phyloP scores from a whole-genome alignment of 768 basidiomycete species.

The Psilocybe cyanescens region DNA sequence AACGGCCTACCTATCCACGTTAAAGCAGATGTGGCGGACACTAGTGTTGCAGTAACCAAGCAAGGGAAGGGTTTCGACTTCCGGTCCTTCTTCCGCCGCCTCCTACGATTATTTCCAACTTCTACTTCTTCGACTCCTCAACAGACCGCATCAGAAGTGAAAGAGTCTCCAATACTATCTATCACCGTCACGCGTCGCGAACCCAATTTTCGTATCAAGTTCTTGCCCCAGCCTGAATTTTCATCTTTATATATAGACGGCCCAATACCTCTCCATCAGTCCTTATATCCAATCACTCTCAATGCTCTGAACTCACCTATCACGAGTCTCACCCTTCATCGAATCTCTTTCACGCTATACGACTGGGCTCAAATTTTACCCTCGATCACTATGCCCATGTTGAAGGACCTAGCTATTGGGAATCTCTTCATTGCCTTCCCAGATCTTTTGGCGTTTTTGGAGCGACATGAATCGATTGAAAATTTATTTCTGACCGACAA shows the following conservation, averaged over 20 bases:
- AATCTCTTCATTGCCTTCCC: constrained; percentile 19
- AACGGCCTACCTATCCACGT: neutral
- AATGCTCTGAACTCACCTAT: neutral
- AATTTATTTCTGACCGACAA: constrained; percentile 19
- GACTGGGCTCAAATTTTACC: constrained; percentile 24
- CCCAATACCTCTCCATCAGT: constrained; percentile 1
- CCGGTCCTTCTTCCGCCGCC: neutral
- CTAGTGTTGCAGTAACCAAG: neutral
- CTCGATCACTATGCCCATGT: constrained; percentile 14
- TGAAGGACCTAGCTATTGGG: constrained; percentile 18
- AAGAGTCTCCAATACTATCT: neutral
- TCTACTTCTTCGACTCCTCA: neutral
- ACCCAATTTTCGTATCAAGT: neutral
- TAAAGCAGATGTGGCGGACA: neutral
- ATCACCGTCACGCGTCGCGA: neutral
- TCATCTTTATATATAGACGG: neutral
- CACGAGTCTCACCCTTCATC: neutral
- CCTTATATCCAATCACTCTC: constrained; percentile 5
- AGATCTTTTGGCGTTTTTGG: constrained; percentile 22
- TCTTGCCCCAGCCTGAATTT: neutral
- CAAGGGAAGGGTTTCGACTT: neutral
- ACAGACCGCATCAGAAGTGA: neutral
- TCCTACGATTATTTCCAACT: neutral
- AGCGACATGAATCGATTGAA: constrained; percentile 23
- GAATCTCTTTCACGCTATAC: constrained; percentile 14